A percentile compares a stretch with the other conserved stretches of the same genome.
Evolutionary conservation across 1,284 basidiomycete species (phyloP).

Genomic region (Melampsora americana): DNA sequence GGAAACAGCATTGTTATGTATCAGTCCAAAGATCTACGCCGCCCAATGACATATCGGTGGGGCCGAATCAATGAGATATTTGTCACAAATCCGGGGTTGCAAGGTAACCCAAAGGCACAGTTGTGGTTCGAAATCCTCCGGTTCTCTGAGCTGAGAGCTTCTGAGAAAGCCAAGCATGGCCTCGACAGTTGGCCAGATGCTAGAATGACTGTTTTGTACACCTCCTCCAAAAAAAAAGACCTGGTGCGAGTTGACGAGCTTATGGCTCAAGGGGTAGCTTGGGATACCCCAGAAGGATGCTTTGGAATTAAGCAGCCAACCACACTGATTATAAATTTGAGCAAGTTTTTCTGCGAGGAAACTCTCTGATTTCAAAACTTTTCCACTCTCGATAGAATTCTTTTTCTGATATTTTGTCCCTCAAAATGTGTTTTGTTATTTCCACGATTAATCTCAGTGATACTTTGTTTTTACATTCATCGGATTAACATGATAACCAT

Average conservation of each 20-base stretch:
- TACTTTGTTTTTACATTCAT: no score
- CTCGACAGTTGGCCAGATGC: conserved; percentile 23
- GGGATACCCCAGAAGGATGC: conserved; percentile 4
- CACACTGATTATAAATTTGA: conserved; percentile 17
- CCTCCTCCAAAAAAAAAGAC: conserved; percentile 9
- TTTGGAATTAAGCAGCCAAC: conserved; percentile 13
- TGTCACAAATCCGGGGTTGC: neutral
- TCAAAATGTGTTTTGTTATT: no score
- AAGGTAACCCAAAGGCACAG: neutral
- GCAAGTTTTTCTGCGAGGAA: neutral
- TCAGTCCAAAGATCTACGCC: neutral
- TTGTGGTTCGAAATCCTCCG: conserved; percentile 14
- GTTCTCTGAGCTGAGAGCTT: conserved; percentile 11
- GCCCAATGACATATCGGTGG: neutral
- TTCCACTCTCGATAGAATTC: no score
- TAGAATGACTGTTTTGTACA: conserved; percentile 5
- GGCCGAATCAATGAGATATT: conserved; percentile 30
- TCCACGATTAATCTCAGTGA: no score
- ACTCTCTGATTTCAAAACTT: no score
- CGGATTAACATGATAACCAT: no score
- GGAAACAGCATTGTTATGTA: conserved; percentile 24
- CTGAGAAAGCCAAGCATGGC: conserved; percentile 12
- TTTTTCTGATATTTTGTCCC: no score
- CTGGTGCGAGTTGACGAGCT: conserved; percentile 14
- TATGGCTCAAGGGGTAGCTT: conserved; percentile 15